These are phyloP conservation scores for Blastocladiella britannica DNA, from an alignment of 192 early-diverging fungal species.

Conservation along the genomic window DNA sequence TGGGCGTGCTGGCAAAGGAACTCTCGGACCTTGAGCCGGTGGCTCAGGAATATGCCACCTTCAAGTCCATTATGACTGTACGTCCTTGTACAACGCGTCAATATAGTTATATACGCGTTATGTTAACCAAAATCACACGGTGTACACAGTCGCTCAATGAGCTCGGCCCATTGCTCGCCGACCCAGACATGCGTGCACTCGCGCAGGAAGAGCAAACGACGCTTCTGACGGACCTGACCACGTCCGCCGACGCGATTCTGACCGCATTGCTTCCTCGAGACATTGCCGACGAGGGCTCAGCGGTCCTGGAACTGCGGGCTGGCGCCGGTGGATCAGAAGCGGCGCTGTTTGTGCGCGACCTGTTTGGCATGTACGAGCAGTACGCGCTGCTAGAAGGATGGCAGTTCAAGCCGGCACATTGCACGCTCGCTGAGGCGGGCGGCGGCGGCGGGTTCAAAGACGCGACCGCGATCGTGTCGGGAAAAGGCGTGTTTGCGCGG, in stretches of 20 bases:
- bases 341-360: constrained; percentile 42
- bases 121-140: no score
- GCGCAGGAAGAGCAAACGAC: constrained; percentile 35
- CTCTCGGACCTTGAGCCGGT: no score
- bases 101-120: no score
- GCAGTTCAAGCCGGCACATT: constrained; percentile 36
- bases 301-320: constrained; percentile 52
- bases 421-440: constrained; percentile 9
- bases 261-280: constrained; percentile 41
- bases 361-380: constrained; percentile 54
- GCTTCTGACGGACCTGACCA: constrained; percentile 14
- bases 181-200: constrained; percentile 31
- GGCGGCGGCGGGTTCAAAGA: constrained; percentile 23
- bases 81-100: no score
- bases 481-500: constrained; percentile 45
- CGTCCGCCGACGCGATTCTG: constrained; percentile 33
- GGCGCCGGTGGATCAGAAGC: constrained; percentile 67
- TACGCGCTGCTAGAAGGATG: constrained; percentile 35
- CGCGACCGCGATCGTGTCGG: constrained; percentile 38
- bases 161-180: constrained; percentile 2
- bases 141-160: neutral
- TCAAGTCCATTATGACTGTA: no score
- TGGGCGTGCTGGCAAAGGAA: no score
- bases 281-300: constrained; percentile 39
- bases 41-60: no score